Evolutionary conservation across 768 basidiomycete genomes (phyloP), one percentile per base, ranked within the genome.

Genomic region (Daedaleopsis sinensis): DNA sequence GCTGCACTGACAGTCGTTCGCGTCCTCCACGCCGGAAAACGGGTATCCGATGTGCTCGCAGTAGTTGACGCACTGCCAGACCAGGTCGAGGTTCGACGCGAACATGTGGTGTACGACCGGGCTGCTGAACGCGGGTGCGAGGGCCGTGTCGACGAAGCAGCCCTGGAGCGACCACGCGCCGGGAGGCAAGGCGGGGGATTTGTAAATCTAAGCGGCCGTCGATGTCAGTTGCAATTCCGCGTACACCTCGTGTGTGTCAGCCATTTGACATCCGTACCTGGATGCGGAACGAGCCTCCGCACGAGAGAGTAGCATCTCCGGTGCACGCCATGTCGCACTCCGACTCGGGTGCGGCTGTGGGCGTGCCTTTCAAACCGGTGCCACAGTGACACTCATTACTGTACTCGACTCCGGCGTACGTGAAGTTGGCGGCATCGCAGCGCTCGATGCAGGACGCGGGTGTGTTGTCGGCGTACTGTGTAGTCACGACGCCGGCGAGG

Each of bases 261-360:
- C 39, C 39, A 42, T 5, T 2, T 3, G 11, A 42, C 5, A 42
- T 3, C 11, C 39, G 53, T 9, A 69, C 63, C 50, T 69, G 65
- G 19, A 69, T 65, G 32, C 65, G 57, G 63, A 61, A 66, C 10
- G 53, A 37, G 3, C 64, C 68, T 21, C 66, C 68, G 54, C 66
- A 69, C 7, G 66, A 57, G n/a, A 62, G 27, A 5, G 36, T 50
- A 18, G 44, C 5, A 35, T 63, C 49, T 8, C 62, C 64, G 3
- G 65, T 19, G 59, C 68, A 69, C 19, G 66, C 52, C 54, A 67
- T 62, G 43, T 60, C 46, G 60, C 68, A 69, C 23, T 69, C 64
- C 13, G 57, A 16, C 19, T 43, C 52, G 19, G 68, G 65, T 8
- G 65, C 62, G 3, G 15, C 11, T 27, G 19, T 39, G 18, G 61